phyloP scores from a whole-genome alignment of 352 stramenopile species.

The Phytophthora agathidicida region DNA sequence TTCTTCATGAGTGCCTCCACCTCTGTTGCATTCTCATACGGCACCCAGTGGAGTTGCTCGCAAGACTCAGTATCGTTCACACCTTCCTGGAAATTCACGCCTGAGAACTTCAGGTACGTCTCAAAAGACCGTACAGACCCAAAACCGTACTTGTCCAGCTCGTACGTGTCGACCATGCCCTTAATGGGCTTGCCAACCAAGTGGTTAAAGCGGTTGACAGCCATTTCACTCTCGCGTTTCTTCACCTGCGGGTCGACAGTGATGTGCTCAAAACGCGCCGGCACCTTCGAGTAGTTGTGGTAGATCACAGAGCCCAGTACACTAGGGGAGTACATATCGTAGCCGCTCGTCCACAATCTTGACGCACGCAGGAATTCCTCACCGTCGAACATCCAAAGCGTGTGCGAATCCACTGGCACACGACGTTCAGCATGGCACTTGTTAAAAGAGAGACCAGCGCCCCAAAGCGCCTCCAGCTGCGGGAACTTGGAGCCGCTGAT shows the following conservation, averaged over 20 bases:
- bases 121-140: conserved; percentile 59
- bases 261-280: conserved; percentile 64
- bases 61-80: conserved; percentile 66
- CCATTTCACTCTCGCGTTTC: conserved; percentile 57
- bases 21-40: conserved; percentile 57
- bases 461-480: conserved; percentile 77
- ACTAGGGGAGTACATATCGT: conserved; percentile 77
- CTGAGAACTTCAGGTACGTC: conserved; percentile 67
- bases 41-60: conserved; percentile 74
- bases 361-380: conserved; percentile 73
- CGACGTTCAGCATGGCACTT: conserved; percentile 85
- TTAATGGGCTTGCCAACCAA: conserved; percentile 64
- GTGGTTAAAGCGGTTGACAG: conserved; percentile 61
- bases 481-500: conserved; percentile 76
- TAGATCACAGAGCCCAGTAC: conserved; percentile 65
- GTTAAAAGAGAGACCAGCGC: conserved; percentile 80
- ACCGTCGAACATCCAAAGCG: conserved; percentile 80
- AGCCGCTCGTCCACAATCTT: conserved; percentile 68
- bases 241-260: conserved; percentile 50
- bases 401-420: conserved; percentile 79
- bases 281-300: conserved; percentile 80
- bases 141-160: conserved; percentile 68
- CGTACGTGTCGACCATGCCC: conserved; percentile 58
- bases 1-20: conserved; percentile 56
- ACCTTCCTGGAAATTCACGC: conserved; percentile 52